These are phyloP conservation scores for Suillus subluteus DNA, from an alignment of 768 basidiomycete species.

Conservation along the genomic window DNA sequence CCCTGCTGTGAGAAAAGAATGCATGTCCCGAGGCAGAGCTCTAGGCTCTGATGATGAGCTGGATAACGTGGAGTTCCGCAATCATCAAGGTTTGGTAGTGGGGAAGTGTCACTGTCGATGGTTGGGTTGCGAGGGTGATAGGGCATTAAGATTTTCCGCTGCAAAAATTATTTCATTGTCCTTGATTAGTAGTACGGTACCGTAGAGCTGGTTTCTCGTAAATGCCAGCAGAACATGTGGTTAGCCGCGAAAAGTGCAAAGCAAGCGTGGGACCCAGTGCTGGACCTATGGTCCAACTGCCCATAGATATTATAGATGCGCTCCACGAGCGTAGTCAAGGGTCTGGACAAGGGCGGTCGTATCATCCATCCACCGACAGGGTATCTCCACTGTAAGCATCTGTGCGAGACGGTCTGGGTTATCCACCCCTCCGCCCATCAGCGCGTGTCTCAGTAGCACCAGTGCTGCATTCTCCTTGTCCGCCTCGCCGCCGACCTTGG, in stretches of 20 bases:
- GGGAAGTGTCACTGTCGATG: background rate
- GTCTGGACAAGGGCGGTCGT: conserved; percentile 49
- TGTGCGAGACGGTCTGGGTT: conserved; percentile 45
- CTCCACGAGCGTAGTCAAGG: conserved; percentile 10
- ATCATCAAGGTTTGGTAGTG: background rate
- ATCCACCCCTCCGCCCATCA: conserved; percentile 40
- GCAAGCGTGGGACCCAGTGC: background rate
- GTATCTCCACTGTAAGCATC: conserved; percentile 52
- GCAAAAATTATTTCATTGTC: background rate
- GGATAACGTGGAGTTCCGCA: background rate
- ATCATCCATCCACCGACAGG: conserved; percentile 59
- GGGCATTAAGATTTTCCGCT: background rate
- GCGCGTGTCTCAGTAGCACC: conserved; percentile 44
- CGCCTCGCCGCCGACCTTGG: conserved; percentile 14
- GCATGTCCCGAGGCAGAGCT: background rate
- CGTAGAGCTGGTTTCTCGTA: background rate
- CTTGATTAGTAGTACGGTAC: background rate
- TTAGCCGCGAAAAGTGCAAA: background rate
- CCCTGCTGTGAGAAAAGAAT: background rate
- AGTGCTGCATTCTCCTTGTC: conserved; percentile 37
- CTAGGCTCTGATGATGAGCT: background rate
- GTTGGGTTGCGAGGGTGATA: background rate
- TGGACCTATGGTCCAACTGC: background rate
- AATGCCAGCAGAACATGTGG: background rate
- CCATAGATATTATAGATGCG: background rate